Conservation (phyloP, 1,284 basidiomycete species). For the Neotropicomus parvogracilis region DNA sequence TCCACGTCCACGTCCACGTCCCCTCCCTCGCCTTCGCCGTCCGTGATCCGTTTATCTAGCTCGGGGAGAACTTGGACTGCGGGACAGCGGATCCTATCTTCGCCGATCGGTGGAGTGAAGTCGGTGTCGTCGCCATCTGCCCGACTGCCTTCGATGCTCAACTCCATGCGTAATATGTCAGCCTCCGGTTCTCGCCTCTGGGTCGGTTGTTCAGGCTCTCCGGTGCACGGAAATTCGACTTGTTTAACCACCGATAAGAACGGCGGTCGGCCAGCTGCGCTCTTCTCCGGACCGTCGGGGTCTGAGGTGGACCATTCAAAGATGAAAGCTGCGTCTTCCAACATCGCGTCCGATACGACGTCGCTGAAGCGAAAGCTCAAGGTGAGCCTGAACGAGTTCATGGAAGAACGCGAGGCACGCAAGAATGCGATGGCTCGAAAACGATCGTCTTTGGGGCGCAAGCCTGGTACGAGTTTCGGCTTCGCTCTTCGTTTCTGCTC, state of each 20-base stretch:
- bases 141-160: constrained; percentile 28
- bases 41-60: constrained; percentile 6
- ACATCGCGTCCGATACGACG: background rate
- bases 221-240: background rate
- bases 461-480: constrained; percentile 10
- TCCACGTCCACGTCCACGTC: constrained; percentile 3
- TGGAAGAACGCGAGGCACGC: constrained; percentile 51
- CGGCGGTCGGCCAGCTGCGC: background rate
- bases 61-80: background rate
- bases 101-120: constrained; percentile 1
- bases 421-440: constrained; percentile 30
- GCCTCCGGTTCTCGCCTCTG: constrained; percentile 2
- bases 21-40: constrained; percentile 22
- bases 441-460: constrained; percentile 12
- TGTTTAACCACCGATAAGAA: background rate
- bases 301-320: background rate
- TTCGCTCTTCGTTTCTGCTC: background rate
- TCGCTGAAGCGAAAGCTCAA: constrained; percentile 51
- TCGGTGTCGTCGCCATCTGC: constrained; percentile 3
- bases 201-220: background rate
- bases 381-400: constrained; percentile 58
- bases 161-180: constrained; percentile 14
- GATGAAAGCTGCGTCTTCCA: background rate
- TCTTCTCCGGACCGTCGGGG: background rate
- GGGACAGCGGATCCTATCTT: constrained; percentile 12